Evolutionary conservation across 805 yeast genomes (phyloP), one percentile per base, ranked within the genome.

Genomic region (Monosporozyma yasuniensis): DNA sequence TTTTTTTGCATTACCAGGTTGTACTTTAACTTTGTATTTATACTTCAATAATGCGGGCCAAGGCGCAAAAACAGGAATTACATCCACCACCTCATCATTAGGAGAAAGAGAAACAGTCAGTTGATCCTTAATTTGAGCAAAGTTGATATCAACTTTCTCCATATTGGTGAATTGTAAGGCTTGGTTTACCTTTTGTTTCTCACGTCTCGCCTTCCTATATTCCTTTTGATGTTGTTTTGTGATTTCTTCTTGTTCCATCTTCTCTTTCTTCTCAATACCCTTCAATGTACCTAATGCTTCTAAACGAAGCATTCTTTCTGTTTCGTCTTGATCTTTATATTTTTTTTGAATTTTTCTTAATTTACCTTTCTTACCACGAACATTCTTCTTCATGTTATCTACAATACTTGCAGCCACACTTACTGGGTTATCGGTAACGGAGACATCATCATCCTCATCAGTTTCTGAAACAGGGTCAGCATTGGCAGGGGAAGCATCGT

Each of bases 291-390:
- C 98, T 41, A 91, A 69, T 1, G 84, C 86, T 51, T 84, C 80
- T 85, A 91, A 80, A 55, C 95, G 75, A 50, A 83, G 58, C 44
- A 68, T 59, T 50, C 89, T 77, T 59, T 91, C 98, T 50, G 86
- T 93, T 47, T 87, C 96, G 63, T 91, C 98, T 67, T 91, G 98
- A 52, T 84, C 89, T 3, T 82, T 87, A 61, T 91, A 91, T 61
- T 90, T 91, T 52, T 78, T 74, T 39, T 83, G 83, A 50, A 88
- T 85, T 61, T 87, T 89, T 72, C 85, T 87, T 66, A 85, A 61
- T 61, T 89, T 89, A 38, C 85, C 84, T 61, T 84, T 87, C 67
- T 85, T 88, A 45, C 98, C 97, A 59, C 97, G 79, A 6, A 83
- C 81, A 37, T 71, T 74, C 16, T 72, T 73, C 28, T 67, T 62